Percentiles rank a stretch among this genome's conserved stretches.
These are phyloP conservation scores for Beta corolliflora DNA, from an alignment of 179 eudicot species.

Conservation along the genomic window DNA sequence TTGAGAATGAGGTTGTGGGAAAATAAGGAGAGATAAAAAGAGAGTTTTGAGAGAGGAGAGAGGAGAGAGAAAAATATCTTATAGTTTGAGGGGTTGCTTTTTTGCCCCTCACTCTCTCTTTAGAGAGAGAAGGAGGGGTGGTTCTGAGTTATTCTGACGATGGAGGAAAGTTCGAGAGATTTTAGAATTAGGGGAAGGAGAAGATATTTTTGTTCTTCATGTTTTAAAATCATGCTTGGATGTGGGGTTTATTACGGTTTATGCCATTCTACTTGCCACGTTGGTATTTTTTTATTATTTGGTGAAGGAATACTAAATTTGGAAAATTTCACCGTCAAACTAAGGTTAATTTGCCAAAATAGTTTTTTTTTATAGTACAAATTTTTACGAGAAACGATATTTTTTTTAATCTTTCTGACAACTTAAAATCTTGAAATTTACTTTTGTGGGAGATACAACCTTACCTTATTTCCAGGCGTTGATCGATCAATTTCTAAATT, in stretches of 20 bases:
- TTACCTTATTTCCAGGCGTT: too few species aligned
- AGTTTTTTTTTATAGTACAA: too few species aligned
- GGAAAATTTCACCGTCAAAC: too few species aligned
- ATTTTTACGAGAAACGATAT: too few species aligned
- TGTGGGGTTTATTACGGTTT: constrained; percentile 15
- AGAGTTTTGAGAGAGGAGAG: not conserved
- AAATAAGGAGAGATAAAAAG: not conserved
- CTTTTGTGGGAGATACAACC: too few species aligned
- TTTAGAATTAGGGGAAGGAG: not conserved
- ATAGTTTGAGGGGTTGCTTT: not conserved
- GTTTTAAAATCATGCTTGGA: not conserved
- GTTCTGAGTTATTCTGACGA: constrained; percentile 9
- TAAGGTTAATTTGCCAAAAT: too few species aligned
- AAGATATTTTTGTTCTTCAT: not conserved
- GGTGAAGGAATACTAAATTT: too few species aligned
- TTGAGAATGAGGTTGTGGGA: not conserved
- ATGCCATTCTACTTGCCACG: constrained; percentile 15
- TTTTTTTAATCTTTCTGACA: too few species aligned
- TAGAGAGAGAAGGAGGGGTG: not conserved
- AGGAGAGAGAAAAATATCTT: constrained; percentile 22
- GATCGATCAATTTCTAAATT: too few species aligned
- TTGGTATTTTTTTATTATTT: not conserved
- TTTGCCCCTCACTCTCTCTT: constrained; percentile 7
- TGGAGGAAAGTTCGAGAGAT: constrained; percentile 32
- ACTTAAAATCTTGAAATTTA: too few species aligned